Base-by-base conservation (phyloP, 495 filamentous ascomycete genomes). In the Xylaria curta region DNA sequence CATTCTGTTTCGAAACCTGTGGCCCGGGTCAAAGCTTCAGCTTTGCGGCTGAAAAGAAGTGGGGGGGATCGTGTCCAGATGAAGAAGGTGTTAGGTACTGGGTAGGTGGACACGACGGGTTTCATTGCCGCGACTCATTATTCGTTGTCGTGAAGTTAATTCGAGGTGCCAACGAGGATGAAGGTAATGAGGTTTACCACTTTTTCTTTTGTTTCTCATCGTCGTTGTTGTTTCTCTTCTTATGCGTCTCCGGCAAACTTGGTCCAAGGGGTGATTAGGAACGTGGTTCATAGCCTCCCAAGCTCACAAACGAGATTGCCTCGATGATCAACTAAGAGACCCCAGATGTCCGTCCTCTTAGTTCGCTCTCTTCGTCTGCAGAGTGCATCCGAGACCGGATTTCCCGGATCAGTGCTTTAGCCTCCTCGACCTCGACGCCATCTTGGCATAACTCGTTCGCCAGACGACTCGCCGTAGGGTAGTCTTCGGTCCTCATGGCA, bases 361-460 rank as follows among this genome's bases (percentile, higher is more conserved):
- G 51, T 46, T 31, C 56, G 66, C 26, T 63, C 63, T 66, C 68
- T 31, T 70, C 74, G 53, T 36, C 76, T 79, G 81, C 78, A 54
- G 77, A 78, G 75, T 96, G 93, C 79, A 94, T 88, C 78, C 94
- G 88, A 5, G 93, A 92, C 73, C 95, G 85, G 26, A 97, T 87
- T 83, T 98, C 96, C 70, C 94, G 87, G 73, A 98, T 93, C 72
- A 99, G 84, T 3, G 95, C 95, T 84, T 98, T 98, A 17, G 97
- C 97, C 81, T 99, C 97, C 80, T 99, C 97, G 19, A 99, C 94
- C 82, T 99, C 97, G 33, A 94, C 90, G 0, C 97, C 97, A 83
- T 99, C 97, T 80, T 98, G 93, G 80, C 94, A 98, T 46, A 98
- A 84, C 79, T 98, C 95, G 65, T 88, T 92, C 3, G 94, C 95